These are phyloP conservation scores for Diaporthe batatas DNA, from an alignment of 2,329 filamentous ascomycete genomes.

Conservation along the genomic window DNA sequence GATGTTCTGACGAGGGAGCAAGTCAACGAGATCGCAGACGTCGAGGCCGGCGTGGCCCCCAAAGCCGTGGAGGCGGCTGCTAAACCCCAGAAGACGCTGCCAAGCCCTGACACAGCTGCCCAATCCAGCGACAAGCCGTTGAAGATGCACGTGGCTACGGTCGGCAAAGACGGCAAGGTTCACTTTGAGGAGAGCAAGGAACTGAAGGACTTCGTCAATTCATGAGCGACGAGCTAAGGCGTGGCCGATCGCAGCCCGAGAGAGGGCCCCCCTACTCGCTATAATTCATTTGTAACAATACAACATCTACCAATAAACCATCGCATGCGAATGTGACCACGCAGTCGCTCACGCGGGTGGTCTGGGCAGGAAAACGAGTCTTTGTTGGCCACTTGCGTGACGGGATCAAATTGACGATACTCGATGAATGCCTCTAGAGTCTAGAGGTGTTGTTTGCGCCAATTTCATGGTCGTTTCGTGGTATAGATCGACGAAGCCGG, in stretches of 20 bases:
- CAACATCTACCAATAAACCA: constrained; percentile 6
- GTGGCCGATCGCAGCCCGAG: background rate
- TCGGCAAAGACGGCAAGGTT: constrained; percentile 75
- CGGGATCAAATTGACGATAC: background rate
- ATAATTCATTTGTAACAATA: constrained; percentile 37
- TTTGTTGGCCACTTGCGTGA: background rate
- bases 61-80: constrained; percentile 66
- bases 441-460: background rate
- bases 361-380: no score
- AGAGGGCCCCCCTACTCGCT: background rate
- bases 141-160: constrained; percentile 68
- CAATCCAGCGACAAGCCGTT: constrained; percentile 53
- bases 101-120: constrained; percentile 1
- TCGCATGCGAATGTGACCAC: background rate
- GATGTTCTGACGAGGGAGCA: constrained; percentile 84
- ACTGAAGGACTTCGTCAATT: constrained; percentile 66
- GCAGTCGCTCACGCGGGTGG: background rate
- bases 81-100: constrained; percentile 52
- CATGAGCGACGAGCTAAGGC: constrained; percentile 48
- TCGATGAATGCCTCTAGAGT: background rate
- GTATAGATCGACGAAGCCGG: no score
- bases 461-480: background rate
- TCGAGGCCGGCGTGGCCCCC: constrained; percentile 78
- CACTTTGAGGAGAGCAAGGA: constrained; percentile 72
- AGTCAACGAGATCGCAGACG: constrained; percentile 90